Conservation (phyloP, 139 green algal genomes). For the Chlorella sp. region DNA sequence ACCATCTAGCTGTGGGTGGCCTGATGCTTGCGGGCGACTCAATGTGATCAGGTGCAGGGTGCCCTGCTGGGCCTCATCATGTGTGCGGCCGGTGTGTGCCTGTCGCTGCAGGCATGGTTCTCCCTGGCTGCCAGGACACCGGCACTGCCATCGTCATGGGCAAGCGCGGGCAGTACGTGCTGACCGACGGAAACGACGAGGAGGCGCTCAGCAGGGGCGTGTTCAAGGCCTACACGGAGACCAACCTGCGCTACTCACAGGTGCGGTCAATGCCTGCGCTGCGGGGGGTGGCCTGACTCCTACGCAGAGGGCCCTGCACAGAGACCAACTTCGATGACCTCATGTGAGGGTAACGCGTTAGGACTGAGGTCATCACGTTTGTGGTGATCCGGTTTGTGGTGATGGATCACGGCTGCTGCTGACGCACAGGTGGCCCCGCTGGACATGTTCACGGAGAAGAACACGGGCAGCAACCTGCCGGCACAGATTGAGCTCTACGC, state of each 20-base stretch:
- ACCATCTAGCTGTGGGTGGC: too few relatives aligned
- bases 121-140: constrained; percentile 31
- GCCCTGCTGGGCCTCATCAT: too few relatives aligned
- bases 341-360: too few relatives aligned
- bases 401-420: background rate
- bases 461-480: constrained; percentile 42
- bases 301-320: too few relatives aligned
- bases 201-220: constrained; percentile 27
- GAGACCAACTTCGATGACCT: too few relatives aligned
- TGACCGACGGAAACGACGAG: constrained; percentile 36
- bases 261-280: too few relatives aligned
- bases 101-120: constrained; percentile 17
- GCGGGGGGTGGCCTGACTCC: too few relatives aligned
- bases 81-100: background rate
- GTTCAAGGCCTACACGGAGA: constrained; percentile 31
- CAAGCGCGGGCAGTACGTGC: constrained; percentile 45
- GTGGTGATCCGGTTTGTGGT: too few relatives aligned
- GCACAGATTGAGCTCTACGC: constrained; percentile 40
- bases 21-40: too few relatives aligned
- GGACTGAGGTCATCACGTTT: too few relatives aligned
- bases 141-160: constrained; percentile 37
- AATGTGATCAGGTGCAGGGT: too few relatives aligned
- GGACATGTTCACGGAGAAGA: constrained; percentile 49
- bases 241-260: constrained; percentile 33
- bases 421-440: constrained; percentile 28